Evolutionary conservation across 768 basidiomycete species (phyloP).

Genomic region (Pleurotus ostreatus): DNA sequence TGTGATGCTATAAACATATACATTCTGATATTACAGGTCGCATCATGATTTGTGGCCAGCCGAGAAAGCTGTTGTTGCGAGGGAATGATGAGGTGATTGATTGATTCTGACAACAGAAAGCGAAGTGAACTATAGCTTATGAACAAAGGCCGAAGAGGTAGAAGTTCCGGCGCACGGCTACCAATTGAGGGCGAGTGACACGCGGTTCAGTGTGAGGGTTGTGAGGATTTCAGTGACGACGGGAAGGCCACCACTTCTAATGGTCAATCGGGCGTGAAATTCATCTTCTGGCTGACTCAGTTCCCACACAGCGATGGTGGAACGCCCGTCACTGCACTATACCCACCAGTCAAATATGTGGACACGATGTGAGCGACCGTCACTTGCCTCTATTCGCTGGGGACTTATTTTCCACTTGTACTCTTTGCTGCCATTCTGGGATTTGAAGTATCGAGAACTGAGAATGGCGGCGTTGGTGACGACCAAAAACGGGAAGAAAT

Average conservation of each 20-base stretch:
- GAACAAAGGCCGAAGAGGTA: slow-evolving; percentile 5
- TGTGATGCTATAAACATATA: slow-evolving; percentile 5
- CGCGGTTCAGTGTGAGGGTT: slow-evolving; percentile 69
- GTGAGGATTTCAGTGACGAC: slow-evolving; percentile 77
- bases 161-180: slow-evolving; percentile 9
- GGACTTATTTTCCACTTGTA: slow-evolving; percentile 72
- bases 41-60: neutral
- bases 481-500: neutral
- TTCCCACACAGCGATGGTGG: slow-evolving; percentile 66
- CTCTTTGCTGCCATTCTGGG: slow-evolving; percentile 56
- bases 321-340: slow-evolving; percentile 64
- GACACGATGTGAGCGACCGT: neutral
- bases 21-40: slow-evolving; percentile 5
- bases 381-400: slow-evolving; percentile 65
- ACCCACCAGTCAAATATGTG: neutral
- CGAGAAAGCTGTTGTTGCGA: slow-evolving; percentile 1
- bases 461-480: neutral
- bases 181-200: slow-evolving; percentile 63
- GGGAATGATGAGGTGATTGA: slow-evolving; percentile 9
- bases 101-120: slow-evolving; percentile 4
- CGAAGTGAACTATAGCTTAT: neutral
- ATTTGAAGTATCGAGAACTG: slow-evolving; percentile 74
- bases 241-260: slow-evolving; percentile 53
- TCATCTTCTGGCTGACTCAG: slow-evolving; percentile 51
- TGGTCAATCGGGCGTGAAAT: slow-evolving; percentile 54